phyloP scores from a whole-genome alignment of 208 protist genomes.

The Trypanosoma conorhini region DNA sequence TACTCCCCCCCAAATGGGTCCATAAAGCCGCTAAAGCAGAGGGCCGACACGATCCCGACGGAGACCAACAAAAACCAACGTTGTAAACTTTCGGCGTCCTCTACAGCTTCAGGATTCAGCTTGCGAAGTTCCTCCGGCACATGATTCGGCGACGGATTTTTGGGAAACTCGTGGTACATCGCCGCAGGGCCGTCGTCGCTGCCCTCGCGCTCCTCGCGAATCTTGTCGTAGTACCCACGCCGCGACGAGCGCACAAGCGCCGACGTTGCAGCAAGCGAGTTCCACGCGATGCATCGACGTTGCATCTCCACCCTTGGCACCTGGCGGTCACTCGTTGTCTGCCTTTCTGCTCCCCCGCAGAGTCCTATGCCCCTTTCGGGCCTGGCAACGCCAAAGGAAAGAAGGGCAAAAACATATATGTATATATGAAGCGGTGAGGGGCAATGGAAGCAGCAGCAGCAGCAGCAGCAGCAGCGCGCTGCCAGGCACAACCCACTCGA shows the following conservation, averaged over 20 bases:
- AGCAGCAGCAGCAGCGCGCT: no score
- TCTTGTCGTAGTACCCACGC: slow-evolving; percentile 3
- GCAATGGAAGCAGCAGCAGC: background rate
- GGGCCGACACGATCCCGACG: slow-evolving; percentile 14
- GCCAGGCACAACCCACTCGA: no score
- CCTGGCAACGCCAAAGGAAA: background rate
- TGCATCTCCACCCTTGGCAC: slow-evolving; percentile 9
- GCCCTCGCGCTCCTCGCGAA: slow-evolving; percentile 47
- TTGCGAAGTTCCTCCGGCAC: slow-evolving; percentile 59
- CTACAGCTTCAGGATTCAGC: slow-evolving; percentile 39
- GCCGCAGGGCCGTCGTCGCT: slow-evolving; percentile 47
- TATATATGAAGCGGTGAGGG: no score
- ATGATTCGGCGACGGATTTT: slow-evolving; percentile 36
- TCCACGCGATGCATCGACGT: background rate
- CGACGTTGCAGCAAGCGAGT: background rate
- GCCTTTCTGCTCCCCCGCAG: background rate
- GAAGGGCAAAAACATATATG: background rate
- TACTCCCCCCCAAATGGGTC: slow-evolving; percentile 50
- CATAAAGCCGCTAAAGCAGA: slow-evolving; percentile 27
- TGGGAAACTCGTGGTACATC: slow-evolving; percentile 71
- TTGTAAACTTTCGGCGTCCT: slow-evolving; percentile 44
- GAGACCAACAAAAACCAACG: slow-evolving; percentile 30
- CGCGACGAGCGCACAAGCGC: slow-evolving; percentile 3
- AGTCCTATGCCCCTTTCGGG: background rate
- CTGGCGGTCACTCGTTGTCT: background rate